These are phyloP conservation scores for Chimonanthus salicifolius DNA, from an alignment of 164 flowering plant species.

Conservation along the genomic window DNA sequence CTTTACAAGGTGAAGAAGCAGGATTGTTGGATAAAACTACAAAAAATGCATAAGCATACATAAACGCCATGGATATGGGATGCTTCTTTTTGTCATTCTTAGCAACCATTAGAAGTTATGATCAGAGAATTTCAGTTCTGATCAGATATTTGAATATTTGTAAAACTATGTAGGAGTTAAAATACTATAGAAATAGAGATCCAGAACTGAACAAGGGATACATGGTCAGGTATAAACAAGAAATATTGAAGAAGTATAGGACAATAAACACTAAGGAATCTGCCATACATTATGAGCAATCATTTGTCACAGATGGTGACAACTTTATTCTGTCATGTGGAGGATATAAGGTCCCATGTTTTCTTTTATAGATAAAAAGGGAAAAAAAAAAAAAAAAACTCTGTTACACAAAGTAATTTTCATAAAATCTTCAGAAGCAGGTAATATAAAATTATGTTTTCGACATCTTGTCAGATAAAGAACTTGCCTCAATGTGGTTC, in stretches of 20 bases:
- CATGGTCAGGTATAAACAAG: not conserved
- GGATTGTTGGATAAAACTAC: not conserved
- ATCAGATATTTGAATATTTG: not conserved
- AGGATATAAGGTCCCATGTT: not conserved
- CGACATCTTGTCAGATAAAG: not conserved
- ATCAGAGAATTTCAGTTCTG: not conserved
- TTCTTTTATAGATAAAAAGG: too few relatives aligned
- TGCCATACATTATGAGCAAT: not conserved
- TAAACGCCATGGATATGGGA: not conserved
- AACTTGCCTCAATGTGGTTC: constrained; percentile 77
- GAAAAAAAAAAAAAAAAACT: too few relatives aligned
- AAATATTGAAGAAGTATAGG: too few relatives aligned
- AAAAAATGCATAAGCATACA: not conserved
- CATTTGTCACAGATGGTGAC: not conserved
- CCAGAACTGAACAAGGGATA: not conserved
- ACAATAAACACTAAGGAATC: too few relatives aligned
- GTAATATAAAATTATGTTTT: not conserved
- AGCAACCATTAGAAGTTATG: not conserved
- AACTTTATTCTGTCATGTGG: not conserved
- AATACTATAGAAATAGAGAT: not conserved
- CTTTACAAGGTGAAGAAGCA: not conserved
- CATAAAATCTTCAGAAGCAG: not conserved
- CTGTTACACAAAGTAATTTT: not conserved
- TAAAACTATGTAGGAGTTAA: not conserved
- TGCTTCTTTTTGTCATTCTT: too few relatives aligned